Conservation (phyloP, 768 basidiomycete genomes). For the Phylloporus sp. region DNA sequence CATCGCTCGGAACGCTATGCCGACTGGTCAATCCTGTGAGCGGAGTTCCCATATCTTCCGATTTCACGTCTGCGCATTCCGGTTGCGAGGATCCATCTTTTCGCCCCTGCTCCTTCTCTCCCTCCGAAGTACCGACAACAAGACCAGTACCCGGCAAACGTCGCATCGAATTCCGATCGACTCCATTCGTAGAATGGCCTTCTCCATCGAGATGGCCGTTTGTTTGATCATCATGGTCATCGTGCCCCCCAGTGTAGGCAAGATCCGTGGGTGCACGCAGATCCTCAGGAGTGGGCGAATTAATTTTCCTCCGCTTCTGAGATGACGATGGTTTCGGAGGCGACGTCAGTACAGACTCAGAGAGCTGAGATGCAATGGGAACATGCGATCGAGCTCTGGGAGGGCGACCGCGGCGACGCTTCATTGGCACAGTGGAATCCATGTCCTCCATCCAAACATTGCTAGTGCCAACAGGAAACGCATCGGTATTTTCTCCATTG, state of each 20-base stretch:
- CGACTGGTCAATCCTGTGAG: conserved; percentile 44
- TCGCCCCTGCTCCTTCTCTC: background rate
- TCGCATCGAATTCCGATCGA: conserved; percentile 1
- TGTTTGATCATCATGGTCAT: conserved; percentile 5
- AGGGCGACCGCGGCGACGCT: conserved; percentile 33
- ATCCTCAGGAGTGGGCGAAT: conserved; percentile 32
- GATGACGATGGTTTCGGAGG: conserved; percentile 23
- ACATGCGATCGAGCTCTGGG: conserved; percentile 22
- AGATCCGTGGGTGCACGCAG: conserved; percentile 6
- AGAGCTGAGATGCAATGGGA: background rate
- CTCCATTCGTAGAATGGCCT: conserved; percentile 14
- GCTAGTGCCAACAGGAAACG: conserved; percentile 4
- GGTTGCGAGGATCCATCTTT: conserved; percentile 4
- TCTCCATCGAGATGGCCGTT: conserved; percentile 15
- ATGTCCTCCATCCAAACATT: conserved; percentile 2
- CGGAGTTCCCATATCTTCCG: conserved; percentile 53
- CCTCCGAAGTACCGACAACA: background rate
- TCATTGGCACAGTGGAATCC: conserved; percentile 15
- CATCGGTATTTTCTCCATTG: conserved; percentile 5
- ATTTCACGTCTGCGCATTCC: conserved; percentile 36
- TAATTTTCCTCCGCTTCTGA: conserved; percentile 44
- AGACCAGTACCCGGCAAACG: background rate
- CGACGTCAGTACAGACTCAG: conserved; percentile 8
- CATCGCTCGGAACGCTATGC: conserved; percentile 56
- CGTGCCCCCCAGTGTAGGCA: background rate